These are phyloP conservation scores for Lactarius hengduanensis DNA, from an alignment of 768 basidiomycete genomes.

Conservation along the genomic window DNA sequence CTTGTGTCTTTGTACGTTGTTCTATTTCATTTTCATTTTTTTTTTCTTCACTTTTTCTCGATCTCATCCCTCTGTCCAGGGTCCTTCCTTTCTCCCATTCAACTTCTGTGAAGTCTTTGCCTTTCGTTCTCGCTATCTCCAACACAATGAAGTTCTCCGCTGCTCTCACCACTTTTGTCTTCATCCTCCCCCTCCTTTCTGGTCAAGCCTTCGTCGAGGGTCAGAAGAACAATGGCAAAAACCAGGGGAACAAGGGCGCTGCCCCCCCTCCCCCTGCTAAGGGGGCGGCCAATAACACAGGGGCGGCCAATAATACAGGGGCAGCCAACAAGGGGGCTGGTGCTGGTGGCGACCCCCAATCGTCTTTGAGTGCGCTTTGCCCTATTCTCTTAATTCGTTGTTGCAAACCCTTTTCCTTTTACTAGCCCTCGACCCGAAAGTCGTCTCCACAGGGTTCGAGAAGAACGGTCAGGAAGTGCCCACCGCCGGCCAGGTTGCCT, in stretches of 20 bases:
- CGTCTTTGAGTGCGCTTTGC: slow-evolving; percentile 39
- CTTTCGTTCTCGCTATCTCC: slow-evolving; percentile 11
- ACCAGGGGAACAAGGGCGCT: background rate
- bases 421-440: slow-evolving; percentile 44
- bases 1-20: slow-evolving; percentile 30
- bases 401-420: background rate
- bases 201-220: slow-evolving; percentile 17
- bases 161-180: slow-evolving; percentile 16
- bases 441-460: slow-evolving; percentile 56
- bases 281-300: slow-evolving; percentile 12
- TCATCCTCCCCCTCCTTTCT: slow-evolving; percentile 10
- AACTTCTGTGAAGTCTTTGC: slow-evolving; percentile 49
- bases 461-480: slow-evolving; percentile 46
- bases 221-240: background rate
- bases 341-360: slow-evolving; percentile 40
- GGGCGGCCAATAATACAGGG: background rate
- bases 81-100: slow-evolving; percentile 37
- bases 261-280: slow-evolving; percentile 23
- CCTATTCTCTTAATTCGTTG: background rate
- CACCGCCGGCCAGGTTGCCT: slow-evolving; percentile 50
- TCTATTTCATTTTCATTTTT: slow-evolving; percentile 8
- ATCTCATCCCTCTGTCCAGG: slow-evolving; percentile 30
- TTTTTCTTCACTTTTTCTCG: slow-evolving; percentile 10
- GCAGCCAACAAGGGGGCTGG: background rate
- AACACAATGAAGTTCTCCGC: slow-evolving; percentile 27